Evolutionary conservation across 2,329 filamentous ascomycete genomes (phyloP).

Genomic region (Fusarium annulatum): DNA sequence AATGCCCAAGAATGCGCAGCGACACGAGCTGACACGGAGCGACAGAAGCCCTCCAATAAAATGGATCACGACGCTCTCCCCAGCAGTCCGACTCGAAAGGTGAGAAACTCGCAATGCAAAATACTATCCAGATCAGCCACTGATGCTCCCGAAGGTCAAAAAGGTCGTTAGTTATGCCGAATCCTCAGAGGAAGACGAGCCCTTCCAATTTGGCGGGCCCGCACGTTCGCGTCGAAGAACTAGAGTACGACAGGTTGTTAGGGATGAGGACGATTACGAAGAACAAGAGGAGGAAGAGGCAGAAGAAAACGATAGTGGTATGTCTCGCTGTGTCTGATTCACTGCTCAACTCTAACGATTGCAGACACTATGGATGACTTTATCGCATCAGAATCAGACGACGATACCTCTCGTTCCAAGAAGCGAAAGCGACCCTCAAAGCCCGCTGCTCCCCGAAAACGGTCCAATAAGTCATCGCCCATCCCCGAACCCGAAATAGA

Average conservation of each 20-base stretch:
- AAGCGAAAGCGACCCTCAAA: conserved; percentile 80
- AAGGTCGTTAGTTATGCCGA: conserved; percentile 83
- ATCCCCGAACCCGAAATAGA: conserved; percentile 22
- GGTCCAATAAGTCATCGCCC: conserved; percentile 64
- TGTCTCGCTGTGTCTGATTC: not conserved
- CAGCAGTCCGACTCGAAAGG: conserved; percentile 85
- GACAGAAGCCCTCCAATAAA: conserved; percentile 53
- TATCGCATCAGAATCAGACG: conserved; percentile 85
- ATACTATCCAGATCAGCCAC: not conserved
- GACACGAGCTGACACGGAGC: conserved; percentile 50
- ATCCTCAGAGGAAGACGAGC: conserved; percentile 82
- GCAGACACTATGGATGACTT: conserved; percentile 85
- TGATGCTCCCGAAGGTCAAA: conserved; percentile 54
- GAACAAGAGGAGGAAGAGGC: conserved; percentile 75
- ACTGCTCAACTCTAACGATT: conserved; percentile 2
- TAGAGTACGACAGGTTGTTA: conserved; percentile 68
- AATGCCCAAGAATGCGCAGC: conserved; percentile 8
- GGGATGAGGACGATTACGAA: conserved; percentile 78
- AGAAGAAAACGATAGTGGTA: conserved; percentile 71
- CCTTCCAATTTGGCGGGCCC: conserved; percentile 64
- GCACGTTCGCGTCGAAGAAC: conserved; percentile 54
- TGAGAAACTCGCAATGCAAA: conserved; percentile 49
- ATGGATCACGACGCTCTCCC: conserved; percentile 31
- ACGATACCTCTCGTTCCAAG: conserved; percentile 64
- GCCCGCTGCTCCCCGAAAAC: conserved; percentile 68